phyloP scores from a whole-genome alignment of 257 asterid genomes.

The Capsicum pubescens region DNA sequence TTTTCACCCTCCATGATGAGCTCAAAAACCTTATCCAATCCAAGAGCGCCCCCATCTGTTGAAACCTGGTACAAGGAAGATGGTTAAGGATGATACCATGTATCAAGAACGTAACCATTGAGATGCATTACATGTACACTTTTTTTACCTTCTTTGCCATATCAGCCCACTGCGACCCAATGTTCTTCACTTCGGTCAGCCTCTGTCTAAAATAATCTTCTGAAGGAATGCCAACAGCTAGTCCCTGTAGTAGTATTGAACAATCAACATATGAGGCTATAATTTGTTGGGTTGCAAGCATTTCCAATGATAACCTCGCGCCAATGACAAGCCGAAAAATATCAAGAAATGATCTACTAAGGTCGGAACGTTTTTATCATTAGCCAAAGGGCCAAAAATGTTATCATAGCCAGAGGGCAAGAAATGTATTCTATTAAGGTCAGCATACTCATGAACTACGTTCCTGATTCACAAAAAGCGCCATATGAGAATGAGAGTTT shows the following conservation, averaged over 20 bases:
- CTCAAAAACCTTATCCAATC: conserved; percentile 71
- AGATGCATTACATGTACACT: conserved; percentile 19
- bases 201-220: conserved; percentile 66
- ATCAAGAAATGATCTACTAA: not conserved
- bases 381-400: not conserved
- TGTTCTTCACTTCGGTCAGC: conserved; percentile 55
- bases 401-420: not conserved
- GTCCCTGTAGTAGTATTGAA: conserved; percentile 56
- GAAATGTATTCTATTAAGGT: conserved; percentile 4
- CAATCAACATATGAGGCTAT: conserved; percentile 4
- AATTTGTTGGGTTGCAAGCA: not conserved
- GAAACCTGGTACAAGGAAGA: conserved; percentile 64
- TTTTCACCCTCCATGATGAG: conserved; percentile 75
- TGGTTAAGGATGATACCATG: not conserved
- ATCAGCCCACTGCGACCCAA: conserved; percentile 76
- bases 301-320: not conserved
- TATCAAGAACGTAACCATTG: not conserved
- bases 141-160: conserved; percentile 73
- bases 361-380: not conserved
- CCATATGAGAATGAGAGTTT: not conserved
- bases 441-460: not conserved
- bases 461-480: conserved; percentile 1
- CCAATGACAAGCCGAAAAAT: not conserved
- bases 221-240: conserved; percentile 59
- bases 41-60: conserved; percentile 74